These are phyloP conservation scores for Cucurbita maxima DNA, from an alignment of 306 rosid species.

Conservation along the genomic window DNA sequence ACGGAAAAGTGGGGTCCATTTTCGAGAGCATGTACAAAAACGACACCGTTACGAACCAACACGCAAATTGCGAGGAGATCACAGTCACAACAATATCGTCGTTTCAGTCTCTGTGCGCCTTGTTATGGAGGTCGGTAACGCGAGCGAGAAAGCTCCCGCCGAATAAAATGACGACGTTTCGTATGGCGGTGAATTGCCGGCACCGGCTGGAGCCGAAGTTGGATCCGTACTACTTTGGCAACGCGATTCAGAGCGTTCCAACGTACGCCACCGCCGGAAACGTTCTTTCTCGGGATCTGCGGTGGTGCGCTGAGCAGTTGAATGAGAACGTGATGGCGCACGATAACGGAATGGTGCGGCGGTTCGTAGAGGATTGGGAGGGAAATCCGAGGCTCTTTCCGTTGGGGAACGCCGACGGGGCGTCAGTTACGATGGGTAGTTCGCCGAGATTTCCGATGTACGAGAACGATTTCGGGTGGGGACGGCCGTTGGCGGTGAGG, in stretches of 20 bases:
- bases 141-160: slow-evolving; percentile 55
- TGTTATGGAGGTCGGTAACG: slow-evolving; percentile 69
- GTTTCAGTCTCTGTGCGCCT: slow-evolving; percentile 67
- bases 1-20: slow-evolving; percentile 16
- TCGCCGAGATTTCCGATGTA: slow-evolving; percentile 94
- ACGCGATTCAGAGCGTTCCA: slow-evolving; percentile 79
- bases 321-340: slow-evolving; percentile 53
- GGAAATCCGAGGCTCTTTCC: slow-evolving; percentile 58
- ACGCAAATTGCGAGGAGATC: not conserved
- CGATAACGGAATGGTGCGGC: slow-evolving; percentile 34
- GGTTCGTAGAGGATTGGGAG: slow-evolving; percentile 64
- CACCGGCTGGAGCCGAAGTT: slow-evolving; percentile 56
- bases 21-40: slow-evolving; percentile 32
- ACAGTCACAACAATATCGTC: slow-evolving; percentile 32
- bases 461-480: slow-evolving; percentile 65
- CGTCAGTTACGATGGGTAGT: slow-evolving; percentile 78
- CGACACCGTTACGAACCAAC: slow-evolving; percentile 6
- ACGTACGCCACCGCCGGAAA: slow-evolving; percentile 41
- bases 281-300: slow-evolving; percentile 29
- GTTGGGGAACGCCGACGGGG: slow-evolving; percentile 71
- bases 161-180: slow-evolving; percentile 48
- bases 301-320: slow-evolving; percentile 81
- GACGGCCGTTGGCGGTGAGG: slow-evolving; percentile 64
- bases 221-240: slow-evolving; percentile 66
- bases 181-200: slow-evolving; percentile 81